Conservation (phyloP, 306 rosid genomes). For the Glycine soja region DNA sequence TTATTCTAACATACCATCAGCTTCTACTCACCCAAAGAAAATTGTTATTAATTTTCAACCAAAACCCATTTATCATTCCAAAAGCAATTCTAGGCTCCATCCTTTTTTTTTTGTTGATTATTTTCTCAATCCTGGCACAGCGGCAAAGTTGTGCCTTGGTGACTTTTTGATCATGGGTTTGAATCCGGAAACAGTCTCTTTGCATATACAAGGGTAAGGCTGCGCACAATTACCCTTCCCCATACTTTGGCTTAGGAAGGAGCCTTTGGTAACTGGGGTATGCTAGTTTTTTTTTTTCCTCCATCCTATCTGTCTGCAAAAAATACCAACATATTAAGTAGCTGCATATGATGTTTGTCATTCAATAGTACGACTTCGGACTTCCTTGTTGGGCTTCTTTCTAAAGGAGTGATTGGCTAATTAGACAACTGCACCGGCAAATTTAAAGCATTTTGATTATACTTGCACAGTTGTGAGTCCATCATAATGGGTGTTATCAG, state of each 20-base stretch:
- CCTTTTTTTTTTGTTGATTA: constrained; percentile 40
- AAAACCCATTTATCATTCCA: constrained; percentile 11
- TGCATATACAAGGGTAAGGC: too few species aligned
- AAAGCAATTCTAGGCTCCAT: constrained; percentile 19
- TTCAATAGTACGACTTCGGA: constrained; percentile 56
- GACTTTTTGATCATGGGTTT: too few species aligned
- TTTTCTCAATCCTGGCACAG: constrained; percentile 1
- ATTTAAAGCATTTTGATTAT: constrained; percentile 60
- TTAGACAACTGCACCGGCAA: constrained; percentile 57
- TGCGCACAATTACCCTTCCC: too few species aligned
- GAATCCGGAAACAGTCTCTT: too few species aligned
- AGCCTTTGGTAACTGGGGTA: too few species aligned
- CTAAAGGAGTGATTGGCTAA: constrained; percentile 54
- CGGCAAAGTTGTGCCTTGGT: too few species aligned
- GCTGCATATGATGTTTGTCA: constrained; percentile 53
- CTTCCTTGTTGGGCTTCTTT: constrained; percentile 70
- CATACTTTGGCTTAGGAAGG: too few species aligned
- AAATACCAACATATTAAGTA: neutral
- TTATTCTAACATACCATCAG: neutral
- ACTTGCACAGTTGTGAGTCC: constrained; percentile 50
- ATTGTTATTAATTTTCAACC: constrained; percentile 29
- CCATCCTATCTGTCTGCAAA: constrained; percentile 36
- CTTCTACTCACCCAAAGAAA: neutral
- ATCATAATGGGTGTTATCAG: constrained; percentile 58
- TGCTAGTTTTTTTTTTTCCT: neutral